These are phyloP conservation scores for Yamadazyma kanchanaburiensis DNA, from an alignment of 1,139 yeast species.

Conservation along the genomic window DNA sequence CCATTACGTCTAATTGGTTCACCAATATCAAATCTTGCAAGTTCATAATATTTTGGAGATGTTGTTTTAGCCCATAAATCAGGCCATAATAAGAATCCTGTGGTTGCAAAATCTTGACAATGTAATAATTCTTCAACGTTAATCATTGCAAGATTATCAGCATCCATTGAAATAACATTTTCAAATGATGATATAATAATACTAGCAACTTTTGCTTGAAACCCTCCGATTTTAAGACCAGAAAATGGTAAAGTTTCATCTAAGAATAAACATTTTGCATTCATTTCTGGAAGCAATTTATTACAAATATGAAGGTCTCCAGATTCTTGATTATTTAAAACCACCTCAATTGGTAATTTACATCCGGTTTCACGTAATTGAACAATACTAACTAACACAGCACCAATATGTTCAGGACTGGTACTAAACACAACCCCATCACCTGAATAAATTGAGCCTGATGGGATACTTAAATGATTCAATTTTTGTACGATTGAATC, in stretches of 20 bases:
- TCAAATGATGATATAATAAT: constrained; percentile 34
- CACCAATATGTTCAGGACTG: constrained; percentile 26
- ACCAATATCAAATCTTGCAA: constrained; percentile 30
- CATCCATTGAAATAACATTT: constrained; percentile 31
- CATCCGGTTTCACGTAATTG: constrained; percentile 34
- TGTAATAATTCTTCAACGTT: constrained; percentile 27
- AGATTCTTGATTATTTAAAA: constrained; percentile 24
- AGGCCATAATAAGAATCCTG: constrained; percentile 37
- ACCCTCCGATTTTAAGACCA: constrained; percentile 15
- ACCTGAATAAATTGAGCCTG: constrained; percentile 23
- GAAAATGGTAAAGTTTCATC: constrained; percentile 15
- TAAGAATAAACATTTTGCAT: constrained; percentile 30
- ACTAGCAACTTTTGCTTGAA: constrained; percentile 31
- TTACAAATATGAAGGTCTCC: constrained; percentile 29
- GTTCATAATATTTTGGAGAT: constrained; percentile 32
- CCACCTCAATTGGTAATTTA: constrained; percentile 32
- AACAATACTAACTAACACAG: constrained; percentile 27
- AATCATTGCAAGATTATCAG: constrained; percentile 32
- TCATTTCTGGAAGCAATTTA: constrained; percentile 24
- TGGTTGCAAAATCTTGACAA: constrained; percentile 23
- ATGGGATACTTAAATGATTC: constrained; percentile 21
- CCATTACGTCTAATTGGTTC: constrained; percentile 29
- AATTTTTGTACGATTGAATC: constrained; percentile 22
- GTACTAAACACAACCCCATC: constrained; percentile 35
- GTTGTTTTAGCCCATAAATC: constrained; percentile 36